A percentile compares a stretch with the other conserved stretches of the same genome.
Evolutionary conservation across 208 protist species (phyloP).

Genomic region (Trypanosoma congolense): DNA sequence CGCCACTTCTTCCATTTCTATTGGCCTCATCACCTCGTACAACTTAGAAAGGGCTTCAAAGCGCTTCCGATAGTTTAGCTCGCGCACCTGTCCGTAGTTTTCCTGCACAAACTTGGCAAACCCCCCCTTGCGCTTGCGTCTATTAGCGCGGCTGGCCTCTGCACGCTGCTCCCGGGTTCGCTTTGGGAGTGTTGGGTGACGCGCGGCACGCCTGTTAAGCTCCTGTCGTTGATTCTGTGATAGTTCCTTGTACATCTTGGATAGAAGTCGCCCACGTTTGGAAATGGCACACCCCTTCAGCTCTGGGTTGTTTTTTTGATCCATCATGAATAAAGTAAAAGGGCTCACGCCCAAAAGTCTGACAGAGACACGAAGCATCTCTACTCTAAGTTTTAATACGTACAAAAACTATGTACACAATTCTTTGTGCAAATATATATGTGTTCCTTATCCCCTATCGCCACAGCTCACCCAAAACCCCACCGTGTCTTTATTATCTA

Average conservation of each 20-base stretch:
- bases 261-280: slow-evolving; percentile 56
- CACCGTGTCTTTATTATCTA: no score
- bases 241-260: slow-evolving; percentile 84
- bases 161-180: slow-evolving; percentile 24
- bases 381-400: background rate
- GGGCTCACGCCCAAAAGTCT: slow-evolving; percentile 69
- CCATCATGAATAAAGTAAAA: slow-evolving; percentile 86
- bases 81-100: slow-evolving; percentile 71
- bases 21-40: slow-evolving; percentile 70
- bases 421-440: no score
- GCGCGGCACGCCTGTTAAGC: slow-evolving; percentile 56
- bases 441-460: background rate
- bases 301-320: slow-evolving; percentile 79
- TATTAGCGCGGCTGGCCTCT: background rate
- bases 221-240: slow-evolving; percentile 44
- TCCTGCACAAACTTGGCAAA: slow-evolving; percentile 72
- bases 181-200: slow-evolving; percentile 45
- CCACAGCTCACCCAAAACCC: no score
- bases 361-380: slow-evolving; percentile 61
- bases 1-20: slow-evolving; percentile 53
- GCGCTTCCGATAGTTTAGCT: slow-evolving; percentile 58
- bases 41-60: slow-evolving; percentile 73
- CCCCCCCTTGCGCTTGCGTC: slow-evolving; percentile 22
- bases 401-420: slow-evolving; percentile 4
- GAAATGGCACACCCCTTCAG: slow-evolving; percentile 64